These are phyloP conservation scores for Eucalyptus virginea DNA, from an alignment of 345 rosid genomes.

Conservation along the genomic window DNA sequence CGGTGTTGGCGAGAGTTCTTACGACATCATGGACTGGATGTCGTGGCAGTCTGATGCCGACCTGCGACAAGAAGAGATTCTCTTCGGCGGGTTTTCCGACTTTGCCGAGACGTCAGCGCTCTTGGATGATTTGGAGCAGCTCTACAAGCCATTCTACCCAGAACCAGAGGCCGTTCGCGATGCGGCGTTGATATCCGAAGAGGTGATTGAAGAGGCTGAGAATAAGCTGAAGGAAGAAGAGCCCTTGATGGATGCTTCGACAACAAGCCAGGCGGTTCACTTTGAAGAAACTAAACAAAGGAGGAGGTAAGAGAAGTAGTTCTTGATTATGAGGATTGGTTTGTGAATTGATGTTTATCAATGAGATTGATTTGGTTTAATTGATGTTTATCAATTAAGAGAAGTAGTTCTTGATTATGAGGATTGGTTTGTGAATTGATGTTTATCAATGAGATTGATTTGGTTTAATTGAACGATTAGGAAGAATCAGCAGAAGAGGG, in stretches of 20 bases:
- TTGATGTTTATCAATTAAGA: neutral
- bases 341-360: neutral
- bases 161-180: neutral
- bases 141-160: neutral
- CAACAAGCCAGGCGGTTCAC: neutral
- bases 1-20: neutral
- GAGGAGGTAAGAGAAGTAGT: neutral
- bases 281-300: neutral
- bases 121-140: neutral
- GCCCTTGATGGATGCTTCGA: neutral
- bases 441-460: neutral
- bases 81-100: neutral
- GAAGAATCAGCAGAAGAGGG: constrained; percentile 3
- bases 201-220: neutral
- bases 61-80: neutral
- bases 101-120: neutral
- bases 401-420: neutral
- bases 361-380: neutral
- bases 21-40: neutral
- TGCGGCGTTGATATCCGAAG: neutral
- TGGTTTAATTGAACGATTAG: neutral
- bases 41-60: neutral
- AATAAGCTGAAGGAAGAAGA: neutral
- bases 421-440: neutral
- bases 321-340: neutral